Percentiles rank a stretch among this genome's conserved stretches.
These are phyloP conservation scores for Suillus subalutaceus DNA, from an alignment of 768 basidiomycete species.

Conservation along the genomic window DNA sequence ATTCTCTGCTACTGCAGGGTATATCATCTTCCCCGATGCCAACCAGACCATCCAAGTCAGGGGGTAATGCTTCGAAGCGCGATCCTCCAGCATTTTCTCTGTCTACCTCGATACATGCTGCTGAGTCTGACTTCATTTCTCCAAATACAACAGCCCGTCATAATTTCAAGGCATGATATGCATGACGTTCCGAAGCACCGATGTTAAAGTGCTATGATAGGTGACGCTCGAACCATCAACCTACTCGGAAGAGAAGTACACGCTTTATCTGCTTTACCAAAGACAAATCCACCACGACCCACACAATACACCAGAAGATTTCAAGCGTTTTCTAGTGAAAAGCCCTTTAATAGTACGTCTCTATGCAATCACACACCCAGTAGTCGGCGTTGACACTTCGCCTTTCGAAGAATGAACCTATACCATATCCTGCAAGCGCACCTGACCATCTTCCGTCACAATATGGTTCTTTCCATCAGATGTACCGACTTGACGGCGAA, in stretches of 20 bases:
- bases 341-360: conserved; percentile 69
- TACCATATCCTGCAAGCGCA: conserved; percentile 53
- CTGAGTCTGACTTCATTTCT: conserved; percentile 46
- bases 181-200: neutral
- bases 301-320: conserved; percentile 51
- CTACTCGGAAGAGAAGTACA: conserved; percentile 80
- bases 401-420: conserved; percentile 53
- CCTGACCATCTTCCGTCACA: conserved; percentile 65
- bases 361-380: neutral
- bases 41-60: neutral
- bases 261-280: conserved; percentile 79
- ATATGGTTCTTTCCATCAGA: conserved; percentile 93
- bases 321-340: conserved; percentile 77
- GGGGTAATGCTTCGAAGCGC: conserved; percentile 9
- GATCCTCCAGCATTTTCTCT: conserved; percentile 41
- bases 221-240: conserved; percentile 76
- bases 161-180: conserved; percentile 57
- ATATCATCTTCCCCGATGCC: neutral
- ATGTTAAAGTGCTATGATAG: conserved; percentile 39
- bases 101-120: conserved; percentile 52
- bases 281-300: conserved; percentile 73
- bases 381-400: conserved; percentile 7
- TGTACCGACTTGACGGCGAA: conserved; percentile 80
- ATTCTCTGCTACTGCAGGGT: conserved; percentile 5
- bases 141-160: conserved; percentile 42